Percentiles rank a stretch among this genome's conserved stretches.
Evolutionary conservation across 73 alveolate genomes (phyloP).

Genomic region (Paramecium octaurelia): DNA sequence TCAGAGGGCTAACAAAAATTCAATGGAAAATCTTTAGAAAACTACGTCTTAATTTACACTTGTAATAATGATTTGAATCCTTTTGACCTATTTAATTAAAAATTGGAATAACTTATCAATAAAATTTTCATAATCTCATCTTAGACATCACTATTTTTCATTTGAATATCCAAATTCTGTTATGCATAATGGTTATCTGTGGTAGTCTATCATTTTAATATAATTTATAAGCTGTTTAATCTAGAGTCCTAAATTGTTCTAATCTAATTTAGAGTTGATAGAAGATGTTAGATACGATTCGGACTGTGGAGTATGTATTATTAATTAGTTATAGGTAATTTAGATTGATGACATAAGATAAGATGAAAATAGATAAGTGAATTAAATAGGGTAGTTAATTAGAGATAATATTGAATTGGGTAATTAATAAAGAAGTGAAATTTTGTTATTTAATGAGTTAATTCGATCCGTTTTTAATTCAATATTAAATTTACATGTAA

Average conservation of each 20-base stretch:
- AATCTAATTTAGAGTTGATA: no score
- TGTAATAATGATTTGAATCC: not conserved
- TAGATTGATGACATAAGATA: not conserved
- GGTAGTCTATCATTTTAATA: not conserved
- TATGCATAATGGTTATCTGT: no score
- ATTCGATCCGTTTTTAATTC: conserved; percentile 50
- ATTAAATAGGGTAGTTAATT: not conserved
- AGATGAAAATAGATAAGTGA: not conserved
- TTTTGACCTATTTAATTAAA: not conserved
- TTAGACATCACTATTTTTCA: no score
- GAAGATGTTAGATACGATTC: not conserved
- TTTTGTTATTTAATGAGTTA: not conserved
- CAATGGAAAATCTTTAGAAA: not conserved
- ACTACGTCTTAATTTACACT: not conserved
- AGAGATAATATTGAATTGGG: not conserved
- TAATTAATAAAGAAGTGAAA: not conserved
- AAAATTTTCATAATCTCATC: no score
- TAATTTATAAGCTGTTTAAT: no score
- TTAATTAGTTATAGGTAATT: not conserved
- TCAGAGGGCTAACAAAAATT: not conserved
- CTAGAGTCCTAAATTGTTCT: no score
- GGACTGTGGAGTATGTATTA: not conserved
- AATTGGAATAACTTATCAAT: no score
- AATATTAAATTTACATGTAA: conserved; percentile 14
- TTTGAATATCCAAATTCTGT: no score